phyloP scores from a whole-genome alignment of 768 basidiomycete genomes.

The Auriscalpium vulgare region DNA sequence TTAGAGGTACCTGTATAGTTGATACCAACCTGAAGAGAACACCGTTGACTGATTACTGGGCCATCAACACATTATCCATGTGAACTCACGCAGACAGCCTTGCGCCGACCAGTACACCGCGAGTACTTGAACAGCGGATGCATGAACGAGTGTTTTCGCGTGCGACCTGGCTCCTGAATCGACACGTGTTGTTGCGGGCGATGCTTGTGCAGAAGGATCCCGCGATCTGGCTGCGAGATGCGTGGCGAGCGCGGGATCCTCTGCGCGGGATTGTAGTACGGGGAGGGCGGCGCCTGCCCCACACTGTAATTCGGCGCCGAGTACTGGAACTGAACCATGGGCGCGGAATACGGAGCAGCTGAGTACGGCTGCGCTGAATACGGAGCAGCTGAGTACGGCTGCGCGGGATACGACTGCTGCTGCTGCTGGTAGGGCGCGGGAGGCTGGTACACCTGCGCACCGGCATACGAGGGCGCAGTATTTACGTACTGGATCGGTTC shows the following conservation, averaged over 20 bases:
- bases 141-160: background rate
- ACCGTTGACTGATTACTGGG: background rate
- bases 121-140: slow-evolving; percentile 64
- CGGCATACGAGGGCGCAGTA: background rate
- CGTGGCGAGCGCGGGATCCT: background rate
- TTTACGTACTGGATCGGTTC: background rate
- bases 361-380: no score
- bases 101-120: slow-evolving; percentile 81
- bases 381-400: no score
- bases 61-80: background rate
- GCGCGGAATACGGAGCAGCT: no score
- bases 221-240: no score
- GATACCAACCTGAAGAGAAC: slow-evolving; percentile 64
- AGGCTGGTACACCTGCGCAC: background rate
- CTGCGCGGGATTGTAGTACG: background rate
- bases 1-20: slow-evolving; percentile 68
- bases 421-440: background rate
- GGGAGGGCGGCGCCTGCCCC: background rate
- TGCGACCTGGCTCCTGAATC: background rate
- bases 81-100: slow-evolving; percentile 72
- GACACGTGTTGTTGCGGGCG: no score
- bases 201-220: no score
- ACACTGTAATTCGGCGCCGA: background rate
- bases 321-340: background rate
- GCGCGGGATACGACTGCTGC: no score